Evolutionary conservation across 805 yeast species (phyloP), one percentile per base, ranked within the genome.

Genomic region (Millerozyma acaciae): DNA sequence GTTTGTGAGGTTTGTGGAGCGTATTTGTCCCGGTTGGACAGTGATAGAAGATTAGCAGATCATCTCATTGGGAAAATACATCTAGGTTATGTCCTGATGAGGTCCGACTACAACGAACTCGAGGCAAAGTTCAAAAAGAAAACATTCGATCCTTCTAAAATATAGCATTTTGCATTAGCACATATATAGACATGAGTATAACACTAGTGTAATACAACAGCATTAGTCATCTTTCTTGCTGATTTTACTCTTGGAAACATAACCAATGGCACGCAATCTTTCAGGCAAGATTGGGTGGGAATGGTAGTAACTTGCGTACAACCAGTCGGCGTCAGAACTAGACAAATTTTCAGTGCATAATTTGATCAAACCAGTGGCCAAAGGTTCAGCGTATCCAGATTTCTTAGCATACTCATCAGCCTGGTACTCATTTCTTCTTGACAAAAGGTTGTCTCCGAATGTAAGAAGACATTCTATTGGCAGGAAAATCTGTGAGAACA

Each of bases 281-380:
- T 93, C 97, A 12, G 90, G 78, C 48, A 90, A 62, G 36, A 86
- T 84, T 31, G 99, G 99, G 51, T 93, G 98, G 31, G 90, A 81
- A 60, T 84, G 81, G 53, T 81, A 87, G 61, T 86, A 90, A 27
- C 93, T 80, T 14, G 95, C 83, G 61, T 80, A 93, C 44, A 88
- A 70, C 76, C 89, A 76, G 55, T 93, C 97, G 17, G 93, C 94
- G 52, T 83, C 87, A 67, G 87, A 73, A n/a, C 88, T 75, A 37
- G 86, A 71, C 54, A 93, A 73, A 60, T 93, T 90, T 53, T 87
- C 84, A 48, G 78, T 78, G 51, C 81, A 84, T 42, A 93, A 64
- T 42, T 74, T 78, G 52, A 86, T 80, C 52, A 93, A 73, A 2
- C 96, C 80, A 34, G 65, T 66, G 32, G 83, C 75, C 54, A 93